These are phyloP conservation scores for Calonectria hawksworthii DNA, from an alignment of 2,329 filamentous ascomycete species.

Conservation along the genomic window DNA sequence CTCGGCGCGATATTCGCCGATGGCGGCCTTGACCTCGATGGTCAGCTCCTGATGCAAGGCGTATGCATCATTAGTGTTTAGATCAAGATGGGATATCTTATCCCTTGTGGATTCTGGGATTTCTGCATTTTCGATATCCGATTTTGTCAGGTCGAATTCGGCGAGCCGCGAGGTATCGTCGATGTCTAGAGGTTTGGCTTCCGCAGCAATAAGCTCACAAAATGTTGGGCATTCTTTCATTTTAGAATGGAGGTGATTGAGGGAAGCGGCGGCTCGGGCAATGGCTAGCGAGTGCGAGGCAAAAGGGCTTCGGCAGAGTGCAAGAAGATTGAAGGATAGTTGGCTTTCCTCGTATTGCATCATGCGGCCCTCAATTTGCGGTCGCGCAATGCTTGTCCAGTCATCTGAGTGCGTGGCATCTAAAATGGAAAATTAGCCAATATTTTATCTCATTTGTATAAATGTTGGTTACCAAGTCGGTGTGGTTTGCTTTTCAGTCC, in stretches of 20 bases:
- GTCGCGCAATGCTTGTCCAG: constrained; percentile 77
- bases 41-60: constrained; percentile 56
- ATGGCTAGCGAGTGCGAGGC: constrained; percentile 62
- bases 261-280: constrained; percentile 56
- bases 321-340: constrained; percentile 83
- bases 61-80: constrained; percentile 46
- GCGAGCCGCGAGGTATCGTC: constrained; percentile 43
- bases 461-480: constrained; percentile 48
- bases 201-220: constrained; percentile 37
- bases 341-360: constrained; percentile 73
- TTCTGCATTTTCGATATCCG: constrained; percentile 41
- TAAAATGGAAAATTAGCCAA: constrained; percentile 28
- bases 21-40: constrained; percentile 57
- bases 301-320: constrained; percentile 78
- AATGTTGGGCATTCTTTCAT: constrained; percentile 40
- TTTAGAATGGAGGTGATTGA: constrained; percentile 55
- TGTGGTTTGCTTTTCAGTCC: constrained; percentile 81
- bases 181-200: constrained; percentile 40
- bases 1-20: constrained; percentile 64
- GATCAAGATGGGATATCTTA: constrained; percentile 25
- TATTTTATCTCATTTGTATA: not conserved
- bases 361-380: constrained; percentile 78
- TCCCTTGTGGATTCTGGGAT: constrained; percentile 34
- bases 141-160: constrained; percentile 47
- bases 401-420: constrained; percentile 50